Percentiles rank a stretch among this genome's conserved stretches.
Evolutionary conservation across 2,329 filamentous ascomycete species (phyloP).

Genomic region (Lasiodiplodia citricola): DNA sequence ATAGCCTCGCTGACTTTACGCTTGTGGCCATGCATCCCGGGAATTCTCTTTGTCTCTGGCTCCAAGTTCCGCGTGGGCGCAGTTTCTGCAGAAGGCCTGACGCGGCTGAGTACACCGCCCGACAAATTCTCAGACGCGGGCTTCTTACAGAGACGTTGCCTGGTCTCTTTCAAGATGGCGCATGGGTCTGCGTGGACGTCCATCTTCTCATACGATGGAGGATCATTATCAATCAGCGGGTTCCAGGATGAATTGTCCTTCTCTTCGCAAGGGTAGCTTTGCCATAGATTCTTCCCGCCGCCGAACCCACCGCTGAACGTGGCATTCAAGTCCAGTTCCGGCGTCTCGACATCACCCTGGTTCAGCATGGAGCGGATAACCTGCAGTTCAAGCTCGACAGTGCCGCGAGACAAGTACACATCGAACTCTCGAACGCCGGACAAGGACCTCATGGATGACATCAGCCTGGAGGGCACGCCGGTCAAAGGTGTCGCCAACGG

Average conservation of each 20-base stretch:
- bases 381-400: background rate
- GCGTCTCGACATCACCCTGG: background rate
- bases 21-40: background rate
- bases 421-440: background rate
- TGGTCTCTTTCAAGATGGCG: background rate
- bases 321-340: background rate
- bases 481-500: slow-evolving; percentile 14
- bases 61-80: background rate
- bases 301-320: background rate
- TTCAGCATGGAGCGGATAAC: background rate
- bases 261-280: slow-evolving; percentile 7
- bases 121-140: background rate
- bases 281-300: slow-evolving; percentile 9
- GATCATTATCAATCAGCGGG: background rate
- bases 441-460: background rate
- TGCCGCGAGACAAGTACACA: background rate
- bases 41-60: background rate
- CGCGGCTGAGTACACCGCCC: too few relatives aligned
- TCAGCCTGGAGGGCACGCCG: background rate
- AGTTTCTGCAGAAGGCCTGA: background rate
- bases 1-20: background rate
- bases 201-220: background rate
- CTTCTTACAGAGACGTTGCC: background rate
- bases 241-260: background rate
- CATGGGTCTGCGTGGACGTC: background rate